A percentile compares a stretch with the other conserved stretches of the same genome.
phyloP scores from a whole-genome alignment of 2,329 filamentous ascomycete species.

The Pseudogymnoascus verrucosus region DNA sequence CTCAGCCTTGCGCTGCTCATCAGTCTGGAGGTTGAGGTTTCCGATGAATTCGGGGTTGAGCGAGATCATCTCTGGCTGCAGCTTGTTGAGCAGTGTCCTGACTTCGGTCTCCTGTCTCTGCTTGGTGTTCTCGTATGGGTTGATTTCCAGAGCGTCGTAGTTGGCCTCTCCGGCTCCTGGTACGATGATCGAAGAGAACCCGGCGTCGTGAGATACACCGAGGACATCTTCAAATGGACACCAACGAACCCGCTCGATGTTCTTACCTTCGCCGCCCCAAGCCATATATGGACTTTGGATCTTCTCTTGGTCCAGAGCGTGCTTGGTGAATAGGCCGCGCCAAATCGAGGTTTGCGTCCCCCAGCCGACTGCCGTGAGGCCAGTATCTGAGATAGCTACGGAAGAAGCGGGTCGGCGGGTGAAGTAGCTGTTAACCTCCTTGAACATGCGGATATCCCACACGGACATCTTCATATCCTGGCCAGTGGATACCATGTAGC shows the following conservation, averaged over 20 bases:
- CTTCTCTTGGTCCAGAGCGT: constrained; percentile 62
- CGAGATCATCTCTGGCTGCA: constrained; percentile 94
- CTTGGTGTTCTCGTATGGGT: constrained; percentile 89
- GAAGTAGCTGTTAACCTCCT: constrained; percentile 83
- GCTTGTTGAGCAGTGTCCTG: constrained; percentile 81
- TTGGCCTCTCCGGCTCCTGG: constrained; percentile 96
- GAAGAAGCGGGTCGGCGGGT: constrained; percentile 75
- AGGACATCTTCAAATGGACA: constrained; percentile 94
- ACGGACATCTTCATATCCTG: constrained; percentile 89
- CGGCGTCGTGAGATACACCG: constrained; percentile 73
- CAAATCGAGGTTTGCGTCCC: constrained; percentile 84
- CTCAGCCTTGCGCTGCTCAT: constrained; percentile 68
- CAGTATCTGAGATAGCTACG: constrained; percentile 80
- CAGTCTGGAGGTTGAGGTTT: constrained; percentile 71
- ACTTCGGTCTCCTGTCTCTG: constrained; percentile 92
- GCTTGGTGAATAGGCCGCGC: constrained; percentile 79
- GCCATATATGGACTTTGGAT: constrained; percentile 85
- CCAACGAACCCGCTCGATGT: constrained; percentile 76
- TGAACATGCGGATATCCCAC: constrained; percentile 93
- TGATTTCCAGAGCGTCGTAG: constrained; percentile 86
- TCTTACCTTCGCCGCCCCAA: constrained; percentile 80
- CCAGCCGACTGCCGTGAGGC: constrained; percentile 83
- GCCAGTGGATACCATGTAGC: constrained; percentile 91
- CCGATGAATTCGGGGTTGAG: constrained; percentile 89
- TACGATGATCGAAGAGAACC: constrained; percentile 83